These are phyloP conservation scores for Durusdinium trenchii DNA, from an alignment of 73 alveolate species.

Conservation along the genomic window DNA sequence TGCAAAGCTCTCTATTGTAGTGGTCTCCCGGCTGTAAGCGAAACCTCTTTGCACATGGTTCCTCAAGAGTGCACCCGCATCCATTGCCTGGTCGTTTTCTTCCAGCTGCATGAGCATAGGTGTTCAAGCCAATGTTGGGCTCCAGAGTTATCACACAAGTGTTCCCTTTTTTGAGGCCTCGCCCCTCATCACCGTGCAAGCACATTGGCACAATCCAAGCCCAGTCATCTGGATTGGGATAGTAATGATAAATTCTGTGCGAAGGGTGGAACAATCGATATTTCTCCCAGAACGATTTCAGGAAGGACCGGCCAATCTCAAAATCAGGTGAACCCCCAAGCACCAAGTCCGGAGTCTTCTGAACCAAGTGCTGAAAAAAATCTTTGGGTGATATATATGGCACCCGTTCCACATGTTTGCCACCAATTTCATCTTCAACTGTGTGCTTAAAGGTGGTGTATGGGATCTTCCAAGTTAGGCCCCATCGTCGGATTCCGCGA, in stretches of 20 bases:
- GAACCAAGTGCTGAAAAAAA: no score
- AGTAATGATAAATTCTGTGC: not conserved
- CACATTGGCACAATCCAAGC: not conserved
- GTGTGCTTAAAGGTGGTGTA: no score
- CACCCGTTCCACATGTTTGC: no score
- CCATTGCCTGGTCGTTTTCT: no score
- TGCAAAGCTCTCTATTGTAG: not conserved
- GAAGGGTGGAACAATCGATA: not conserved
- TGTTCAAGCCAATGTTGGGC: not conserved
- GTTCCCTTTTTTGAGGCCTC: slow-evolving; percentile 43
- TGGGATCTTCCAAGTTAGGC: no score
- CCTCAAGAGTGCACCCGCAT: not conserved
- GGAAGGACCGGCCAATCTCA: not conserved
- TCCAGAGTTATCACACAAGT: not conserved
- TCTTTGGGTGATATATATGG: no score
- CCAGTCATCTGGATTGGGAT: not conserved
- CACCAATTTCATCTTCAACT: no score
- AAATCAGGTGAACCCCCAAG: not conserved
- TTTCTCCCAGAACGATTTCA: not conserved
- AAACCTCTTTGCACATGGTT: not conserved
- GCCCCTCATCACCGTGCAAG: slow-evolving; percentile 29
- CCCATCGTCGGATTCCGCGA: no score
- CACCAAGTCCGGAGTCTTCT: not conserved
- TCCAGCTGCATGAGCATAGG: not conserved
- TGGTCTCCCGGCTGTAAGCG: not conserved